Evolutionary conservation across 2,329 filamentous ascomycete species (phyloP).

Genomic region (Fusarium xyrophilum): DNA sequence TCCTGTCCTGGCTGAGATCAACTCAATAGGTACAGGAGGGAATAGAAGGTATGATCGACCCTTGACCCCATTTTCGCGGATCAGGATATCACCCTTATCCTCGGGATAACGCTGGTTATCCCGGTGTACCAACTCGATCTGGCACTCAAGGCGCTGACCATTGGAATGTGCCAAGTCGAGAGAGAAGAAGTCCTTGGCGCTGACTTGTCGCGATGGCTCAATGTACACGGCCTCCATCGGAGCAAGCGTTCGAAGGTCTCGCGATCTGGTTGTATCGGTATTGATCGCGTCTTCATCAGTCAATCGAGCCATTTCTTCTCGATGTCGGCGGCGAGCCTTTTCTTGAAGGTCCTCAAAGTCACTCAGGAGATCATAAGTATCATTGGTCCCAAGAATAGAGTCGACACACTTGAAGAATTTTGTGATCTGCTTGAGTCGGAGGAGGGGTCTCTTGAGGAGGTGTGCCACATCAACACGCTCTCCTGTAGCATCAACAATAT

Average conservation of each 20-base stretch:
- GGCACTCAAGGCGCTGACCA: constrained; percentile 87
- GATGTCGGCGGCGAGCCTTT: constrained; percentile 71
- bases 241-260: constrained; percentile 79
- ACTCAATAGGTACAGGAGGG: constrained; percentile 77
- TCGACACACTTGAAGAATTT: constrained; percentile 79
- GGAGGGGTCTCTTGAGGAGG: constrained; percentile 85
- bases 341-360: constrained; percentile 76
- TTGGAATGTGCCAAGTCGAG: constrained; percentile 86
- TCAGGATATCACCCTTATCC: constrained; percentile 82
- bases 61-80: constrained; percentile 83
- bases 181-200: constrained; percentile 88
- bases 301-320: constrained; percentile 72
- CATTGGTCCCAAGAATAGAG: constrained; percentile 58
- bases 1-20: constrained; percentile 81
- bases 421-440: constrained; percentile 84
- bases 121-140: constrained; percentile 84
- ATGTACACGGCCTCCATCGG: constrained; percentile 74
- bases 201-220: constrained; percentile 80
- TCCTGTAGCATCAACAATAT: constrained; percentile 75
- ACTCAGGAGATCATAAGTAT: constrained; percentile 49
- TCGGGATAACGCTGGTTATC: constrained; percentile 75
- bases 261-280: constrained; percentile 80
- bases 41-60: constrained; percentile 84
- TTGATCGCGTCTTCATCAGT: constrained; percentile 85
- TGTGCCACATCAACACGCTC: constrained; percentile 95